phyloP scores from a whole-genome alignment of 139 green algal genomes.

The Limnomonas spitsbergensis region DNA sequence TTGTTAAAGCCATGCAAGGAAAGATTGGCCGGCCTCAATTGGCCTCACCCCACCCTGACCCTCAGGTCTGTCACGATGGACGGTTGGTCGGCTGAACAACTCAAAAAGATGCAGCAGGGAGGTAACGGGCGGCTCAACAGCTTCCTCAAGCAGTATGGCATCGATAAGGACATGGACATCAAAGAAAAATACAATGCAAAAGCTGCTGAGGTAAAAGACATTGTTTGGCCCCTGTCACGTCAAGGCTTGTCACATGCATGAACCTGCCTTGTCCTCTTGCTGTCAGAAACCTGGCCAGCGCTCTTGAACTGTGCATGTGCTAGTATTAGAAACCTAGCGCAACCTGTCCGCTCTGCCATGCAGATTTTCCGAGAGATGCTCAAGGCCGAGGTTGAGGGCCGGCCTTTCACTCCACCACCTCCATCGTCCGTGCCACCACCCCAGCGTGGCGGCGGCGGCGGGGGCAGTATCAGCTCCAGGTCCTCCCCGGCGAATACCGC shows the following conservation, averaged over 20 bases:
- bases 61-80: slow-evolving; percentile 95
- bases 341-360: too few species aligned
- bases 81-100: slow-evolving; percentile 86
- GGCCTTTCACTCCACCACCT: slow-evolving; percentile 67
- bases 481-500: not conserved
- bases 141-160: slow-evolving; percentile 88
- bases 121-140: slow-evolving; percentile 87
- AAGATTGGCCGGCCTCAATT: not conserved
- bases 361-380: slow-evolving; percentile 88
- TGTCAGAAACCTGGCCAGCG: too few species aligned
- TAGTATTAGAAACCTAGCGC: too few species aligned
- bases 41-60: too few species aligned
- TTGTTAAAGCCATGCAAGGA: not conserved
- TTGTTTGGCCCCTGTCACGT: not conserved
- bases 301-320: too few species aligned
- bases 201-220: slow-evolving; percentile 59
- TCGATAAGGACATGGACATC: slow-evolving; percentile 85
- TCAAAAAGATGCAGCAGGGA: slow-evolving; percentile 91
- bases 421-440: slow-evolving; percentile 30
- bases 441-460: not conserved
- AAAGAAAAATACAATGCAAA: slow-evolving; percentile 92
- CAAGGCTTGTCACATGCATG: too few species aligned
- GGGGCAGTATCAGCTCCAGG: not conserved
- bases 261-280: not conserved
- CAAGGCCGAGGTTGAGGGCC: slow-evolving; percentile 73